Base-by-base conservation (phyloP, 1,284 basidiomycete species). In the Stygiomarasmius scandens region DNA sequence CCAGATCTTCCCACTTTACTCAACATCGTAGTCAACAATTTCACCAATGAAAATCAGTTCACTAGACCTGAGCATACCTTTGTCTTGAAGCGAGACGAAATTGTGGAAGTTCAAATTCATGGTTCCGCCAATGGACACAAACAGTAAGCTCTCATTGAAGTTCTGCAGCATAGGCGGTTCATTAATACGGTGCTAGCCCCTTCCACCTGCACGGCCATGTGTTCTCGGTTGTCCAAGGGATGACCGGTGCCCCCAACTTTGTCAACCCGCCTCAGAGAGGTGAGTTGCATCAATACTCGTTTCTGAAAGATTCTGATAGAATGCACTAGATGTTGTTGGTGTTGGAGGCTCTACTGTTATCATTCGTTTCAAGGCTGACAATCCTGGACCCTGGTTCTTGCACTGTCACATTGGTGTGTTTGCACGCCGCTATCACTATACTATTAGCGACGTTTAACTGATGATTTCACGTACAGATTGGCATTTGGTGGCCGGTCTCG, bases 1-100 rank as follows among this genome's bases (percentile, higher is more conserved):
- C 74, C 73, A 0, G 62, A 69, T 1, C 50, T 75, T 19, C 75
- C 75, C 2, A 72, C 73, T 2, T 66, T 76, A 27, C 64, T 76
- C 23, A 73, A 76, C 53, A 67, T 77, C 38, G 64, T 78, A 22
- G 60, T 64, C 2, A 59, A 66, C 3, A 68, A 69, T 27, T 67
- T 64, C 1, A 64, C 47, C 49, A 54, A 25, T 4, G 36, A 57
- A 6, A 55, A 59, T 10, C 64, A 68, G 41, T 69, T 69, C 65
- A 63, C 65, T 45, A 36, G 56, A 12, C 65, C 66, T 2, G 70
- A 71, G 55, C 67, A 71, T 55, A 72, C 68, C 11, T 70, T 71
- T 53, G 52, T 69, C 22, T 54, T 69, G 11, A 65, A 65, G 10
- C 34, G 65, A 27, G 71, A 73, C 59, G 65, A 63, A 36, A 61